These are phyloP conservation scores for Selenicereus undatus DNA, from an alignment of 148 eudicot genomes.

Conservation along the genomic window DNA sequence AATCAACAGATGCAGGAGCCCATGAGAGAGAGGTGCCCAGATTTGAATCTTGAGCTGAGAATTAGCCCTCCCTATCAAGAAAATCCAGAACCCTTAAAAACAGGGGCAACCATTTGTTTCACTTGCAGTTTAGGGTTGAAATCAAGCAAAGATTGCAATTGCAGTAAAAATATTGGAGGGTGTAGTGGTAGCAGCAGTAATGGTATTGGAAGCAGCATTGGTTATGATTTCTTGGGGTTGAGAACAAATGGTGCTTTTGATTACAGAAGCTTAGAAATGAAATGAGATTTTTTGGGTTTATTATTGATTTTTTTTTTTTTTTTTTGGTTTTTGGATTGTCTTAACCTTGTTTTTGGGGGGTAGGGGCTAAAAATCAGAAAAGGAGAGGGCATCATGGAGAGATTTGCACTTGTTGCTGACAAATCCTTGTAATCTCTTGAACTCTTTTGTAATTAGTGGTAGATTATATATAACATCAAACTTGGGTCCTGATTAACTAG, in stretches of 20 bases:
- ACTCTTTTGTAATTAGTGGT: slow-evolving; percentile 23
- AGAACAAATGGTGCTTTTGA: slow-evolving; percentile 56
- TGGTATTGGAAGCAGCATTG: slow-evolving; percentile 19
- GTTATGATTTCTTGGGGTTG: slow-evolving; percentile 75
- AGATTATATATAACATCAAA: slow-evolving; percentile 12
- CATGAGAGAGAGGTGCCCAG: slow-evolving; percentile 48
- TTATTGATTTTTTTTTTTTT: background rate
- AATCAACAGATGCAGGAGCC: slow-evolving; percentile 21
- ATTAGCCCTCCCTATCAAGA: slow-evolving; percentile 75
- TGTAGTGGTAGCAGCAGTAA: slow-evolving; percentile 26
- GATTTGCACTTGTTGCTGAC: slow-evolving; percentile 17
- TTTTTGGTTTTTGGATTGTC: background rate
- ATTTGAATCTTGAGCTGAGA: slow-evolving; percentile 76
- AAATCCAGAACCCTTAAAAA: slow-evolving; percentile 28
- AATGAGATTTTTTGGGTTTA: slow-evolving; percentile 20
- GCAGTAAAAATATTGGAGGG: slow-evolving; percentile 30
- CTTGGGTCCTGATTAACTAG: slow-evolving; percentile 13
- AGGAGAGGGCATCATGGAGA: slow-evolving; percentile 3
- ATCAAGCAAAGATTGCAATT: slow-evolving; percentile 56
- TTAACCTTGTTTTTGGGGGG: background rate
- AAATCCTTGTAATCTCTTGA: slow-evolving; percentile 20
- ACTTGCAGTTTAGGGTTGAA: slow-evolving; percentile 64
- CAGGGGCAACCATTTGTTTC: slow-evolving; percentile 47
- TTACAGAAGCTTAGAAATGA: slow-evolving; percentile 80
- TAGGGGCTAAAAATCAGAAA: background rate